A percentile compares a stretch with the other conserved stretches of the same genome.
Evolutionary conservation across 495 filamentous ascomycete species (phyloP).

Genomic region (Trichoderma asperelloides): DNA sequence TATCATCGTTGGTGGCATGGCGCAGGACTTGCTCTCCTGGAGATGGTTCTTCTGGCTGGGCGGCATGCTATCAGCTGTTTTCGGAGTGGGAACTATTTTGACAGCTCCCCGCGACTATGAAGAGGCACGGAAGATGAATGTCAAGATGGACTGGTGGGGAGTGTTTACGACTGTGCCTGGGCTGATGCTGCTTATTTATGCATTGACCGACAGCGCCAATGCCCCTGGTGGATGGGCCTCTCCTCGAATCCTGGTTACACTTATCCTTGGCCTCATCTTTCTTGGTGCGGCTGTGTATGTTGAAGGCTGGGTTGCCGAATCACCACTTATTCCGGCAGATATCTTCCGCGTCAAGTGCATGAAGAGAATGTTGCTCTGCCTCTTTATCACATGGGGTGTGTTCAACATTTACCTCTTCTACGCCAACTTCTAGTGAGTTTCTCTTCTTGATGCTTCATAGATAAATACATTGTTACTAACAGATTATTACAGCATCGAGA

Average conservation of each 20-base stretch:
- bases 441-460: background rate
- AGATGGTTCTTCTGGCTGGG: slow-evolving; percentile 79
- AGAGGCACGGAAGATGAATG: slow-evolving; percentile 30
- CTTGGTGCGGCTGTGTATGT: slow-evolving; percentile 48
- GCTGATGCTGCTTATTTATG: slow-evolving; percentile 55
- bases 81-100: background rate
- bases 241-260: slow-evolving; percentile 49
- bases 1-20: slow-evolving; percentile 69
- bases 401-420: slow-evolving; percentile 63
- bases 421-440: slow-evolving; percentile 54
- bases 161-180: slow-evolving; percentile 42
- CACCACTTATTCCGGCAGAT: slow-evolving; percentile 54
- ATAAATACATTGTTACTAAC: background rate
- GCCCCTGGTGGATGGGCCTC: slow-evolving; percentile 54
- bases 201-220: slow-evolving; percentile 57
- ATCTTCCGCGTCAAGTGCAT: slow-evolving; percentile 58
- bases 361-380: slow-evolving; percentile 48
- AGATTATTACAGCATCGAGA: slow-evolving; percentile 34
- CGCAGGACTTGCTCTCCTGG: slow-evolving; percentile 57
- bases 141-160: slow-evolving; percentile 37
- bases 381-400: slow-evolving; percentile 58
- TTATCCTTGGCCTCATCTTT: slow-evolving; percentile 42
- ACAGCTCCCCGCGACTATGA: slow-evolving; percentile 46
- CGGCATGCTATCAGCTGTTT: slow-evolving; percentile 44
- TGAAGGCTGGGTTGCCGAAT: slow-evolving; percentile 53